Base-by-base conservation (phyloP, 2,329 filamentous ascomycete species). In the Akanthomyces lecanii region DNA sequence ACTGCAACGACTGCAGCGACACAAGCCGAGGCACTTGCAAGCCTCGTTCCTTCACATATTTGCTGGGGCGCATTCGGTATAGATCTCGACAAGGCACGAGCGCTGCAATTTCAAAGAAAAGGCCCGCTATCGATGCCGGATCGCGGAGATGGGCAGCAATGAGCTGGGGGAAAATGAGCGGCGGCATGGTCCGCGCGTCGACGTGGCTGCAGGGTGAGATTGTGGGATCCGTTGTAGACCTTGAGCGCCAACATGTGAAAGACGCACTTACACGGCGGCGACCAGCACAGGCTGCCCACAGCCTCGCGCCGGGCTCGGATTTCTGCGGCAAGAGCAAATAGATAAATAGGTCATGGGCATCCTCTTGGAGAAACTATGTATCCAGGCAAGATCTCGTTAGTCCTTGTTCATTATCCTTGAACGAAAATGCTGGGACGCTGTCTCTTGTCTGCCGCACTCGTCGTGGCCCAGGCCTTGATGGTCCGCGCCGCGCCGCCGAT, bases 171-270 rank as follows among this genome's bases (percentile, higher is more conserved):
- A 38, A 23, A 4, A 18, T 16, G 14, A 56, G 45, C 5, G 11
- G 7, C 33, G n/a, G 30, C 33, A 54, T 30, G 36, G 52, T 10
- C 21, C 5, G 16, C 10, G 55, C 28, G 55, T 25, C 21, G 23
- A 21, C 36, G 52, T 42, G 36, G n/a, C 44, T 58, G 55, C 42
- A 44, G 44, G 55, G 44, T 58, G n/a, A 58, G 44, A 58, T 58
- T 45, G 47, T 25, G 8, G 10, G 18, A 12, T 2, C 25, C 25
- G 3, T 58, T 58, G 55, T 28, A 58, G n/a, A 21, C 2, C 16
- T 25, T 23, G 5, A 45, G 16, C n/a, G 33, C 28, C 16, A 33
- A 33, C 51, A 40, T 38, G 51, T 54, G 51, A 54, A 54, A 38
- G 33, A 54, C n/a, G 33, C 33, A 54, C 33, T 54, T 54, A 40